These are phyloP conservation scores for Flaveria bidentis DNA, from an alignment of 129 eudicot genomes.

Conservation along the genomic window DNA sequence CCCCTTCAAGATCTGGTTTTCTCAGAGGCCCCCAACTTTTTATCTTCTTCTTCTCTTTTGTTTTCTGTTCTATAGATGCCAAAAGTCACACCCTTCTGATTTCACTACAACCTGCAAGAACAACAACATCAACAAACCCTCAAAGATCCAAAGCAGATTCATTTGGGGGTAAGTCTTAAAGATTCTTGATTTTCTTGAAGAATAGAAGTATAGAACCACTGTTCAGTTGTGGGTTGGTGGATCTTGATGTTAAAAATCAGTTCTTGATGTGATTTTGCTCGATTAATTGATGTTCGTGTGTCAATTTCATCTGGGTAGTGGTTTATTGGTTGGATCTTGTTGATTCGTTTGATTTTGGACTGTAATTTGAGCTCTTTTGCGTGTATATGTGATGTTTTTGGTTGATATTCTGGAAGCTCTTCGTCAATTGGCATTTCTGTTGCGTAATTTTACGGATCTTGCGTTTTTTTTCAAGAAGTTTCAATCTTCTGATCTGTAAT, in stretches of 20 bases:
- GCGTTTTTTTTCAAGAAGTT: slow-evolving; percentile 1
- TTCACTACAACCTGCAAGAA: not conserved
- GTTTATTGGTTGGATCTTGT: slow-evolving; percentile 26
- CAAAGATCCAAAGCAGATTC: slow-evolving; percentile 48
- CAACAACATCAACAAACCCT: not conserved
- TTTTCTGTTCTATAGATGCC: slow-evolving; percentile 15
- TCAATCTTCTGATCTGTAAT: slow-evolving; percentile 8
- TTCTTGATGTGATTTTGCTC: slow-evolving; percentile 16
- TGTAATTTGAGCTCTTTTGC: slow-evolving; percentile 12
- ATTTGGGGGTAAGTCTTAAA: slow-evolving; percentile 40
- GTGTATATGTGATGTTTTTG: not conserved
- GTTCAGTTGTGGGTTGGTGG: slow-evolving; percentile 13
- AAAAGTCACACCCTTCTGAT: slow-evolving; percentile 12
- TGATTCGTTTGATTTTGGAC: not conserved
- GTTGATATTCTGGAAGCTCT: slow-evolving; percentile 17
- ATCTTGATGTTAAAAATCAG: slow-evolving; percentile 14
- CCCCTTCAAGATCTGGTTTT: slow-evolving; percentile 53
- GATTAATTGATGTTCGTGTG: slow-evolving; percentile 15
- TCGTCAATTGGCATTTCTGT: slow-evolving; percentile 12
- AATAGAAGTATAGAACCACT: not conserved
- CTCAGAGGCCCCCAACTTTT: slow-evolving; percentile 33
- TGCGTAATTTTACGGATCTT: slow-evolving; percentile 30
- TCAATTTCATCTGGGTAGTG: slow-evolving; percentile 31
- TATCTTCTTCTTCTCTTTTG: slow-evolving; percentile 24
- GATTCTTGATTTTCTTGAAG: slow-evolving; percentile 1